Evolutionary conservation across 2,329 filamentous ascomycete genomes (phyloP).

Genomic region (Epichloe bromicola): DNA sequence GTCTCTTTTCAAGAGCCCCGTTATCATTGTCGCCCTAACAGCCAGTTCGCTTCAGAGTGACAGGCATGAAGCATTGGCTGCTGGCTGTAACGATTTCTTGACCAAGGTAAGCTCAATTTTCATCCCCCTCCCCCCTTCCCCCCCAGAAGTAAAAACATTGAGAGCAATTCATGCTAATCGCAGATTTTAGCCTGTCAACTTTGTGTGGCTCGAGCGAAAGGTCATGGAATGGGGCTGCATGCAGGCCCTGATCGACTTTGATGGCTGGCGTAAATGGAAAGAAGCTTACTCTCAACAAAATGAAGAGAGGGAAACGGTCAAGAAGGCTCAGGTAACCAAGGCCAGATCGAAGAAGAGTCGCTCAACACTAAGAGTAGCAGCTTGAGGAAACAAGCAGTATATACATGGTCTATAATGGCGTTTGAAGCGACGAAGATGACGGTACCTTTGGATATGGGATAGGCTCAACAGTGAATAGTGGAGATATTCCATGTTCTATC

Average conservation of each 20-base stretch:
- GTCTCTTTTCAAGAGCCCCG: constrained; percentile 80
- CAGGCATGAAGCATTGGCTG: constrained; percentile 84
- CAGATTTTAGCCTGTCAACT: constrained; percentile 71
- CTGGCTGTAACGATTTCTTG: constrained; percentile 95
- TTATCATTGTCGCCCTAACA: constrained; percentile 94
- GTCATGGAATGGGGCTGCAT: constrained; percentile 99
- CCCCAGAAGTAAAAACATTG: no score
- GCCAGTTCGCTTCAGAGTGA: constrained; percentile 92
- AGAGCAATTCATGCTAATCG: background rate
- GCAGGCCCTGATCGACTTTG: constrained; percentile 97
- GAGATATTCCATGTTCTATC: background rate
- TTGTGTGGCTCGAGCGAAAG: constrained; percentile 93
- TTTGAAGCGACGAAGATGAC: background rate
- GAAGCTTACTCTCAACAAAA: constrained; percentile 47
- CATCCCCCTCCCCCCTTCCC: background rate
- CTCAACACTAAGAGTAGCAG: constrained; percentile 15
- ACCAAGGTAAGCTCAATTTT: constrained; percentile 58
- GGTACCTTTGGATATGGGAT: constrained; percentile 1
- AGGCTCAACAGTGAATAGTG: background rate
- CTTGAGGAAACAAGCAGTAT: background rate
- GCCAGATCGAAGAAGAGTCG: constrained; percentile 33
- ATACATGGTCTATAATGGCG: background rate
- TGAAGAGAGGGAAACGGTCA: constrained; percentile 28
- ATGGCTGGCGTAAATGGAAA: constrained; percentile 97
- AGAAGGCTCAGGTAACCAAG: constrained; percentile 24